Evolutionary conservation across 768 basidiomycete species (phyloP).

Genomic region (Agrocybe pediades): DNA sequence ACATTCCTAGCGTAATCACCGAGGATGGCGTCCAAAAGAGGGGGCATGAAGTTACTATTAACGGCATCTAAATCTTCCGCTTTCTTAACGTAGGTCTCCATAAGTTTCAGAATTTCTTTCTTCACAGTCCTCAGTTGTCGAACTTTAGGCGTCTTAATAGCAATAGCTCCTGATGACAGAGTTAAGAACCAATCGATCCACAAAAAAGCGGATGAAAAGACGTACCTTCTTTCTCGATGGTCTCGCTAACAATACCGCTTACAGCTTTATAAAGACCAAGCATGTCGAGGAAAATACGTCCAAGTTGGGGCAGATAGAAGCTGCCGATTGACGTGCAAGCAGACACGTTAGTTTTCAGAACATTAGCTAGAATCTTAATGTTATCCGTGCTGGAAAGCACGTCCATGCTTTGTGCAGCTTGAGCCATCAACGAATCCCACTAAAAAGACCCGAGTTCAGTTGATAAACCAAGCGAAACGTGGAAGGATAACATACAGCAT

Average conservation of each 20-base stretch:
- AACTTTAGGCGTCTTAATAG: constrained; percentile 96
- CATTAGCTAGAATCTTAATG: constrained; percentile 95
- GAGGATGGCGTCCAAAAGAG: constrained; percentile 94
- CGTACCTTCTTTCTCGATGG: constrained; percentile 82
- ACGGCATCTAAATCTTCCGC: constrained; percentile 96
- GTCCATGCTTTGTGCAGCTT: constrained; percentile 90
- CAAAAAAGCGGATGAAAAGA: background rate
- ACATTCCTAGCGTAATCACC: constrained; percentile 97
- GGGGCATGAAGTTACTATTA: constrained; percentile 91
- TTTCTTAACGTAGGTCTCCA: constrained; percentile 97
- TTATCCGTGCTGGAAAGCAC: constrained; percentile 90
- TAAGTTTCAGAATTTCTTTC: constrained; percentile 95
- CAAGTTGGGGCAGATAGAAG: constrained; percentile 97
- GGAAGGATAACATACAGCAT: constrained; percentile 61
- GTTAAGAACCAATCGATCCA: constrained; percentile 2
- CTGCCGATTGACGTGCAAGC: constrained; percentile 96
- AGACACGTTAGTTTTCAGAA: constrained; percentile 97
- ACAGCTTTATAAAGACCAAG: constrained; percentile 97
- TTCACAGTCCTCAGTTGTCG: constrained; percentile 94
- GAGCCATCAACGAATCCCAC: constrained; percentile 98
- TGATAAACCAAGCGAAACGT: background rate
- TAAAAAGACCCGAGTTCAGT: constrained; percentile 29
- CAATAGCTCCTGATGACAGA: constrained; percentile 66
- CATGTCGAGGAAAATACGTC: constrained; percentile 96
- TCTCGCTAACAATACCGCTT: constrained; percentile 93